These are phyloP conservation scores for Neonectria sp. DNA, from an alignment of 2,329 filamentous ascomycete genomes.

Conservation along the genomic window DNA sequence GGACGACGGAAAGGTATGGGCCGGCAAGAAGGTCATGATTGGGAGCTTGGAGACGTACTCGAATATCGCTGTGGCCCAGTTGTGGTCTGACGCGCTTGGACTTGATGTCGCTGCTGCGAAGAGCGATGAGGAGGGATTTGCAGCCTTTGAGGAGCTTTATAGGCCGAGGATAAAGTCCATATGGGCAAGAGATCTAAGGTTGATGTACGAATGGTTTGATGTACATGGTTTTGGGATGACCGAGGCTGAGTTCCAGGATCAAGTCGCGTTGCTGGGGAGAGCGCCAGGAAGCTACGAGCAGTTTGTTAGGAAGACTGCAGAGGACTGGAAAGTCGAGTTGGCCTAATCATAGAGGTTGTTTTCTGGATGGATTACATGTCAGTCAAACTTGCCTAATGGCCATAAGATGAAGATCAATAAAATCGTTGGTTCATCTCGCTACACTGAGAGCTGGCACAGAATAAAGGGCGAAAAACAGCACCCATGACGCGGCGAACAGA, in stretches of 20 bases:
- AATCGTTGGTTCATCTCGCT: too few relatives aligned
- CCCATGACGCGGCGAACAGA: too few relatives aligned
- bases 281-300: slow-evolving; percentile 22
- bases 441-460: too few relatives aligned
- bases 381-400: too few relatives aligned
- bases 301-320: slow-evolving; percentile 19
- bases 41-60: slow-evolving; percentile 30
- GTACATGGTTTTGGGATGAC: slow-evolving; percentile 23
- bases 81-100: slow-evolving; percentile 30
- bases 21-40: slow-evolving; percentile 33
- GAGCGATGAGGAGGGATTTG: slow-evolving; percentile 20
- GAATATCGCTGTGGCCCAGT: slow-evolving; percentile 9
- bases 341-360: too few relatives aligned
- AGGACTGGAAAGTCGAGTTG: slow-evolving; percentile 20
- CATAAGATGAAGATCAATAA: too few relatives aligned
- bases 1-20: slow-evolving; percentile 28
- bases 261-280: slow-evolving; percentile 25
- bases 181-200: slow-evolving; percentile 28
- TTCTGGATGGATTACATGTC: too few relatives aligned
- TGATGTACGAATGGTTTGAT: slow-evolving; percentile 34
- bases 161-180: background rate
- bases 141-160: slow-evolving; percentile 18
- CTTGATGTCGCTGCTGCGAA: background rate
- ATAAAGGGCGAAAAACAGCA: too few relatives aligned
- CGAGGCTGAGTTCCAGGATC: slow-evolving; percentile 28